phyloP scores from a whole-genome alignment of 129 eudicot species.

The Heracleum sosnowskyi region DNA sequence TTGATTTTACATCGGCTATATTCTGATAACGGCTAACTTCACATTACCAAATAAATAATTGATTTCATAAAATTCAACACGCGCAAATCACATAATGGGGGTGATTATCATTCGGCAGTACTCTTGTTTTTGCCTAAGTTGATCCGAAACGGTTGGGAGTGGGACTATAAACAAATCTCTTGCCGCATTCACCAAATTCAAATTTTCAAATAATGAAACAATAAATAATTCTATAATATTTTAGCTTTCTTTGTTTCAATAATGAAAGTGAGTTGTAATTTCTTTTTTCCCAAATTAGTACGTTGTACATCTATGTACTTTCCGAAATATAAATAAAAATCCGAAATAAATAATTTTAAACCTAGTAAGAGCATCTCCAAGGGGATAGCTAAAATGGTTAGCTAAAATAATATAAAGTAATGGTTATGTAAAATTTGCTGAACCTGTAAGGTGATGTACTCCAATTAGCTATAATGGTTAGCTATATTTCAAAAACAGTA shows the following conservation, averaged over 20 bases:
- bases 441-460: no score
- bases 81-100: background rate
- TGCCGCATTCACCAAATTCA: background rate
- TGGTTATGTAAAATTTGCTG: no score
- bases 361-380: no score
- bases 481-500: no score
- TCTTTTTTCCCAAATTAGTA: background rate
- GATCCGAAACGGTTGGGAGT: background rate
- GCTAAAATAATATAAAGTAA: no score
- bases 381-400: no score
- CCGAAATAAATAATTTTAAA: no score
- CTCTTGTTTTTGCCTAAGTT: background rate
- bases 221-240: no score
- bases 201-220: background rate
- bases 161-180: background rate
- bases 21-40: background rate
- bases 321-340: no score
- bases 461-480: no score
- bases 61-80: background rate
- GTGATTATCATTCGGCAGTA: background rate
- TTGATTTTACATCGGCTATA: background rate
- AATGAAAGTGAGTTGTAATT: no score
- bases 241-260: no score
- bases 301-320: background rate
- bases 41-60: background rate